Evolutionary conservation across 768 basidiomycete species (phyloP).

Genomic region (Termitomyces sp.): DNA sequence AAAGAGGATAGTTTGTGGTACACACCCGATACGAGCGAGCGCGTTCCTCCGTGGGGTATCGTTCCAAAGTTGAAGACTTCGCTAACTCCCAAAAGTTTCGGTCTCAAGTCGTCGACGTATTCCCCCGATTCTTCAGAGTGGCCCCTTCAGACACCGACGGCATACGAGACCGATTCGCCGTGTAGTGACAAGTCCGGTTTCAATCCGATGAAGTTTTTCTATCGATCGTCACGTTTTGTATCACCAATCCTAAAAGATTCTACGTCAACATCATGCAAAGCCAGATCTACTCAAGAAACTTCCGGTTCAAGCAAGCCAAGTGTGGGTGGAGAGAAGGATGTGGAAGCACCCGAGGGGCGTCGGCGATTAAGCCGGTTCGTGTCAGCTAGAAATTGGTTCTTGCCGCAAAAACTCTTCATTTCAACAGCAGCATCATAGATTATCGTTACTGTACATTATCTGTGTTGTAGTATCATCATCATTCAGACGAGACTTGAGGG

Average conservation of each 20-base stretch:
- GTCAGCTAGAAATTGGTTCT: constrained; percentile 13
- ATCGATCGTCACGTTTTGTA: constrained; percentile 4
- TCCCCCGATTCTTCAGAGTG: not conserved
- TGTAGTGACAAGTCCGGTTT: not conserved
- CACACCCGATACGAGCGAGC: not conserved
- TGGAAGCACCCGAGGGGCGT: not conserved
- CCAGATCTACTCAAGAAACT: not conserved
- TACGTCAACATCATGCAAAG: not conserved
- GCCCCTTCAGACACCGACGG: not conserved
- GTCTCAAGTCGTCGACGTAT: constrained; percentile 1
- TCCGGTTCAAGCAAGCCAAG: not conserved
- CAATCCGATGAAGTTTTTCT: constrained; percentile 11
- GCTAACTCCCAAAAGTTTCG: constrained; percentile 2
- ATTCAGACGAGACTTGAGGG: too few species aligned
- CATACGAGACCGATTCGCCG: not conserved
- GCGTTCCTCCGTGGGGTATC: not conserved
- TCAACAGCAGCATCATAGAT: constrained; percentile 1
- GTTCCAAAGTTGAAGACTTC: constrained; percentile 1
- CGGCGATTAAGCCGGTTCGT: constrained; percentile 5
- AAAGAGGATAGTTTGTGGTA: not conserved
- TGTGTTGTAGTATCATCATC: not conserved
- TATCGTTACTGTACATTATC: not conserved
- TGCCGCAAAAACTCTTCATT: constrained; percentile 8
- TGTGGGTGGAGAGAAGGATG: not conserved
- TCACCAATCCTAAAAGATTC: constrained; percentile 1